Conservation (phyloP, 805 yeast species). For the Wickerhamiella cacticola region DNA sequence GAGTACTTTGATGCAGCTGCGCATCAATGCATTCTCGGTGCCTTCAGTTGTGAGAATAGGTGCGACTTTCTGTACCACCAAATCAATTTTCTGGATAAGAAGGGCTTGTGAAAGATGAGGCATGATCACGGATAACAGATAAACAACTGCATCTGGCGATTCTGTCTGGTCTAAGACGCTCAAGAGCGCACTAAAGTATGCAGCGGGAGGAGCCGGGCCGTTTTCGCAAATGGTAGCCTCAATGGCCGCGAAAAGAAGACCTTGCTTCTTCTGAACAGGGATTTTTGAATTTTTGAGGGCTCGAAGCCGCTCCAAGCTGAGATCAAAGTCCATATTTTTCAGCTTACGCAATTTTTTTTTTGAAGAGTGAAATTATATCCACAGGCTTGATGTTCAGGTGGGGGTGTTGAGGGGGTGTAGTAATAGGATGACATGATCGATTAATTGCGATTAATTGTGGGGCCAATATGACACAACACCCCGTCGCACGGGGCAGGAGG, state of each 20-base stretch:
- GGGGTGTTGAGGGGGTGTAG: conserved; percentile 1
- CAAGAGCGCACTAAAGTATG: conserved; percentile 76
- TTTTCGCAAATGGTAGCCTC: conserved; percentile 68
- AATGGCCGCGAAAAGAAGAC: conserved; percentile 72
- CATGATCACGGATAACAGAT: conserved; percentile 66
- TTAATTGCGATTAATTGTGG: background rate
- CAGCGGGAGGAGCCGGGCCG: conserved; percentile 51
- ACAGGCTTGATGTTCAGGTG: background rate
- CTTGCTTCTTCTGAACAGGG: conserved; percentile 33
- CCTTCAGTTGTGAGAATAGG: conserved; percentile 59
- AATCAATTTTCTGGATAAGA: conserved; percentile 61
- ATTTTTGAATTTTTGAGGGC: conserved; percentile 16
- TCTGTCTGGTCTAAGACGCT: conserved; percentile 68
- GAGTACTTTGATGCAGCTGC: conserved; percentile 75
- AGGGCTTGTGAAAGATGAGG: conserved; percentile 62
- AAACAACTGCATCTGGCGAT: conserved; percentile 53
- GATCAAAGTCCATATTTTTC: conserved; percentile 11
- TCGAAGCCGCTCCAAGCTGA: conserved; percentile 11
- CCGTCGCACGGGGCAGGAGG: too few species aligned
- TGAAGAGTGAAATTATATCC: too few species aligned
- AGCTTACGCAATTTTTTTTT: conserved; percentile 6
- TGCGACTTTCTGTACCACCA: conserved; percentile 66
- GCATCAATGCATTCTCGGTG: conserved; percentile 67
- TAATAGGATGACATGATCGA: too few species aligned
- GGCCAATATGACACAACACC: background rate